phyloP scores from a whole-genome alignment of 2,329 filamentous ascomycete species.

The Aspergillus sp. region DNA sequence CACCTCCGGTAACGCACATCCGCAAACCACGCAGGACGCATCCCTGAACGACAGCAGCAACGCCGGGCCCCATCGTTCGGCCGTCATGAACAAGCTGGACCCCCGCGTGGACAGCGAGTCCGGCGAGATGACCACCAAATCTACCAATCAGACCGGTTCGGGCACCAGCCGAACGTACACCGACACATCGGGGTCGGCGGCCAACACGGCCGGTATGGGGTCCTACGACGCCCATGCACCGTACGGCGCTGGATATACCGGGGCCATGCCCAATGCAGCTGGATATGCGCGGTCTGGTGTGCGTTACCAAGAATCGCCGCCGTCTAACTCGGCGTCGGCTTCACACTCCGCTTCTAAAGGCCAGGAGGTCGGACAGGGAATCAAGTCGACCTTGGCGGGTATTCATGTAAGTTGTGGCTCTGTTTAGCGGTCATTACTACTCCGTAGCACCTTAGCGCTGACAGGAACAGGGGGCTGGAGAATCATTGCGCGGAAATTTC shows the following conservation, averaged over 20 bases:
- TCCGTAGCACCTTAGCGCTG: neutral
- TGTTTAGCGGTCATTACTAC: neutral
- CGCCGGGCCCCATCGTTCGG: conserved; percentile 18
- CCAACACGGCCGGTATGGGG: neutral
- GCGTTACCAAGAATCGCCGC: conserved; percentile 8
- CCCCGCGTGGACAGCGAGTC: conserved; percentile 26
- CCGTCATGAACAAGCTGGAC: conserved; percentile 25
- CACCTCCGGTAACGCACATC: conserved; percentile 12
- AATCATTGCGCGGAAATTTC: conserved; percentile 38
- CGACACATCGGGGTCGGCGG: neutral
- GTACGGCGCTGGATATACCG: conserved; percentile 8
- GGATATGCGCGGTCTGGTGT: conserved; percentile 6
- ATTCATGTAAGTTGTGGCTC: conserved; percentile 31
- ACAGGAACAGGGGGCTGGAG: conserved; percentile 34
- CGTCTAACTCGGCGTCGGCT: conserved; percentile 13
- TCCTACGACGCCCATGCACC: neutral
- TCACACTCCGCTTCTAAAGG: conserved; percentile 14
- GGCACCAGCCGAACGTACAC: conserved; percentile 3
- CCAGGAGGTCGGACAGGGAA: conserved; percentile 20
- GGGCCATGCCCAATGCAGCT: neutral
- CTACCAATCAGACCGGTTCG: conserved; percentile 13
- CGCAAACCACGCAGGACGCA: conserved; percentile 5
- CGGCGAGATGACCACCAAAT: conserved; percentile 17
- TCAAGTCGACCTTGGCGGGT: conserved; percentile 28
- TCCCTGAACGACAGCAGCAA: conserved; percentile 5